Conservation (phyloP, 169 alveolate genomes). For the Perkinsus olseni region DNA sequence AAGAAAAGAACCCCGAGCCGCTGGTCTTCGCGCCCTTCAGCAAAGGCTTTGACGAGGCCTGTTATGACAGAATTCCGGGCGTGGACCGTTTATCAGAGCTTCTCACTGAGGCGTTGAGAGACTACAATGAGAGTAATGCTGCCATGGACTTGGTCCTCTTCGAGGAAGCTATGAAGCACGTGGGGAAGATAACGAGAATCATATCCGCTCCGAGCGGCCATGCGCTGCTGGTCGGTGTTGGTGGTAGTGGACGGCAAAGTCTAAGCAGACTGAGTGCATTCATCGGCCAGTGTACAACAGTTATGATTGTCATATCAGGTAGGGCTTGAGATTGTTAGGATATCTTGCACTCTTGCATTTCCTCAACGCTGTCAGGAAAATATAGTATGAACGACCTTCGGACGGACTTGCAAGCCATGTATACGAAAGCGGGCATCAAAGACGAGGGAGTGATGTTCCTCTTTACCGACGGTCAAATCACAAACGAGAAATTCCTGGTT, state of each 20-base stretch:
- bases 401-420: conserved; percentile 74
- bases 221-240: conserved; percentile 91
- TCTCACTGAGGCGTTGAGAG: conserved; percentile 73
- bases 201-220: conserved; percentile 82
- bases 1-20: conserved; percentile 76
- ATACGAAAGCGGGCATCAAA: conserved; percentile 70
- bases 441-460: conserved; percentile 85
- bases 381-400: conserved; percentile 80
- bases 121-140: conserved; percentile 83
- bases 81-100: conserved; percentile 60
- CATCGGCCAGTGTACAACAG: conserved; percentile 69
- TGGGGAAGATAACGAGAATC: conserved; percentile 74
- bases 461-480: conserved; percentile 82
- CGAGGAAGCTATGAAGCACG: conserved; percentile 93
- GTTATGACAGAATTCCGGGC: conserved; percentile 77
- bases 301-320: conserved; percentile 39
- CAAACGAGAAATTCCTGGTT: conserved; percentile 79
- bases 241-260: conserved; percentile 92
- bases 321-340: conserved; percentile 23
- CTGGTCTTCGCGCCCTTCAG: conserved; percentile 76
- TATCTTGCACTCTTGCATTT: conserved; percentile 48
- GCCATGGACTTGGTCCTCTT: conserved; percentile 87
- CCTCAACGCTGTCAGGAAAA: conserved; percentile 50
- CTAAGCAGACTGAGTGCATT: conserved; percentile 80
- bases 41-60: conserved; percentile 58